These are phyloP conservation scores for Diaporthe aspalathi DNA, from an alignment of 2,329 filamentous ascomycete genomes.

Conservation along the genomic window DNA sequence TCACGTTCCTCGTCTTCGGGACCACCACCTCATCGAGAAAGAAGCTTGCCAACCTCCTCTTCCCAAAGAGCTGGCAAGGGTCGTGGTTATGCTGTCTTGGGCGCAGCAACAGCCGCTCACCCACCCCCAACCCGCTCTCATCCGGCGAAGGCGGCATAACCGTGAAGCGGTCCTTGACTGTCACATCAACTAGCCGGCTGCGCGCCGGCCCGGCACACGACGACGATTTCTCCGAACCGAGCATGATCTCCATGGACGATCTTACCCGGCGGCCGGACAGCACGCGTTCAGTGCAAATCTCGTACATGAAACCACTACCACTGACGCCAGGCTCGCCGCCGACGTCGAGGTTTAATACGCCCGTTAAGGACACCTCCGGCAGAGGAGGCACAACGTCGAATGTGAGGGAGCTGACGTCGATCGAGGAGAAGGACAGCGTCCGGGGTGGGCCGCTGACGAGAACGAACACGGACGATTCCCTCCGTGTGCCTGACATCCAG, in stretches of 20 bases:
- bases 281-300: background rate
- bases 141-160: conserved; percentile 25
- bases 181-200: conserved; percentile 33
- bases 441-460: background rate
- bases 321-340: conserved; percentile 2
- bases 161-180: conserved; percentile 36
- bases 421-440: conserved; percentile 29
- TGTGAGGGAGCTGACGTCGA: conserved; percentile 2
- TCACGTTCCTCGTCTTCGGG: conserved; percentile 42
- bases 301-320: conserved; percentile 32
- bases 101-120: background rate
- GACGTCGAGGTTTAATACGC: conserved; percentile 18
- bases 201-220: background rate
- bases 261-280: conserved; percentile 12
- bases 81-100: background rate
- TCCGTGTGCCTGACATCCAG: conserved; percentile 22
- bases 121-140: background rate
- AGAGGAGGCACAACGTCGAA: background rate
- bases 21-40: conserved; percentile 42
- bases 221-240: conserved; percentile 20
- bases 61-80: conserved; percentile 34
- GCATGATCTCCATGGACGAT: conserved; percentile 34
- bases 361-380: background rate
- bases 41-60: conserved; percentile 40
- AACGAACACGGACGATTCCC: conserved; percentile 32